These are phyloP conservation scores for Raddia guianensis DNA, from an alignment of 176 grass and related monocot species.

Conservation along the genomic window DNA sequence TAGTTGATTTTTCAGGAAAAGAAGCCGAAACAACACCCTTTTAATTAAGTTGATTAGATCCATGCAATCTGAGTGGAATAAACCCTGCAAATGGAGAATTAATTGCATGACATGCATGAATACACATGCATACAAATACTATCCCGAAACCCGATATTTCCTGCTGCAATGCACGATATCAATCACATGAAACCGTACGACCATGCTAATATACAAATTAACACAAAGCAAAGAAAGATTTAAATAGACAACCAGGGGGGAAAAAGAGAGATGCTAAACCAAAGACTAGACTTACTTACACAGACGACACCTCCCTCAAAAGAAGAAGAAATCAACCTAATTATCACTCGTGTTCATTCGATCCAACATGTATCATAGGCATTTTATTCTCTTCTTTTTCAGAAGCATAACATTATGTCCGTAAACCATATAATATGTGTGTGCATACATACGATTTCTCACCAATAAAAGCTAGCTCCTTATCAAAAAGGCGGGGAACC, in stretches of 20 bases:
- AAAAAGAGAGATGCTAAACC: neutral
- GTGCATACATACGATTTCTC: neutral
- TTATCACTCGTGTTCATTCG: neutral
- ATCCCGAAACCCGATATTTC: constrained; percentile 39
- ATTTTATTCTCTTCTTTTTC: neutral
- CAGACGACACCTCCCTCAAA: neutral
- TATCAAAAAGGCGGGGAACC: neutral
- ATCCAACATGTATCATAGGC: neutral
- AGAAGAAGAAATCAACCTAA: neutral
- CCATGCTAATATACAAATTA: constrained; percentile 16
- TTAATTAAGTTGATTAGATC: constrained; percentile 26
- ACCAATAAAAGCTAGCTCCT: neutral
- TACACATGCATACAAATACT: constrained; percentile 18
- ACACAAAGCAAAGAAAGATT: constrained; percentile 9
- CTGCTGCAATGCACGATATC: constrained; percentile 26
- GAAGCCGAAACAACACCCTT: neutral
- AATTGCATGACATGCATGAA: constrained; percentile 3
- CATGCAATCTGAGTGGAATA: neutral
- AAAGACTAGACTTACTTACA: neutral
- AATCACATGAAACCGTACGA: constrained; percentile 41
- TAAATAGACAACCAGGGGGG: neutral
- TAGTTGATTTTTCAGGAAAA: neutral
- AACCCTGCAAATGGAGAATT: neutral
- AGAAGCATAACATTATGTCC: neutral
- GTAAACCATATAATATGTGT: neutral